Evolutionary conservation across 2,329 filamentous ascomycete species (phyloP), one percentile per base, ranked within the genome.

Genomic region (Geoglossum cookeanum): DNA sequence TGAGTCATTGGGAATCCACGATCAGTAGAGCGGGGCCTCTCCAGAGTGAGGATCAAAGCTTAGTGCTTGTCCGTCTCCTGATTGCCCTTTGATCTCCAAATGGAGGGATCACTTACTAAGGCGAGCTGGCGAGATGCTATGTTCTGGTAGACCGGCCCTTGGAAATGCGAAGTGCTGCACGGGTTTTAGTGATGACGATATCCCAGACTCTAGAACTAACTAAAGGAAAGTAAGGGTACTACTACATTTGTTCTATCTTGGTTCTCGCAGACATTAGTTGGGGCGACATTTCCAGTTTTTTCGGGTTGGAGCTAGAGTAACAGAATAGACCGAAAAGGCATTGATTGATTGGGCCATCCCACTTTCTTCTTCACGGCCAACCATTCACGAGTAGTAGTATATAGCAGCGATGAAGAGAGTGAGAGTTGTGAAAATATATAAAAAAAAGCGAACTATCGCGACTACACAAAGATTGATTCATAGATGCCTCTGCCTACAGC

Each of bases 31-130:
- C 71, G 77, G 87, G 87, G 88, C 86, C 85, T 88, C 87, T 88
- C 85, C 80, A 68, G 83, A 79, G 85, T 89, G 88, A 85, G 85
- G 75, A 83, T 94, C 87, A 94, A 88, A 89, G 87, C 75, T 82
- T 88, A 75, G 87, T 77, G 78, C 87, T 91, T 90, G 86, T 91
- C 87, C 74, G 78, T 74, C 63, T 67, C 62, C 62, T 62, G 58
- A 65, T 64, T 66, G 65, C 65, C 37, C 33, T 53, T 33, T 53
- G 30, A 3, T 37, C 30, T 51, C 17, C 27, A 17, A 11, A 15
- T 45, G 30, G 49, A 27, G 15, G 29, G 15, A 30, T 11, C 42
- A 22, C 30, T 53, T 6, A 37, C 9, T 30, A 11, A 17, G n/a
- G 30, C 11, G 9, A 7, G 30, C 30, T 53, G 32, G 30, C 17